Conservation (phyloP, 305 asterid species). For the Withania somnifera region DNA sequence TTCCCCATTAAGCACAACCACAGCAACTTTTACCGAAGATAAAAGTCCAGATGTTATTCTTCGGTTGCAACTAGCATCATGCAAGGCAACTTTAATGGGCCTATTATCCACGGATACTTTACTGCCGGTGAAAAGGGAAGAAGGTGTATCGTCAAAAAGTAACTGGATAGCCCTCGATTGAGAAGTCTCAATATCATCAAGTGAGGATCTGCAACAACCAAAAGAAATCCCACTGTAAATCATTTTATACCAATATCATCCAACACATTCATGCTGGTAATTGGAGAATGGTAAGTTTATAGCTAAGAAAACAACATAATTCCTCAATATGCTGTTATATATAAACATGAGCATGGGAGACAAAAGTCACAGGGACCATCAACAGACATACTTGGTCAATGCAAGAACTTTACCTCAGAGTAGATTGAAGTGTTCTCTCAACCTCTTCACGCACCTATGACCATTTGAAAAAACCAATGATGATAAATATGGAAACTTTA, state of each 20-base stretch:
- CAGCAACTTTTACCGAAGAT: slow-evolving; percentile 38
- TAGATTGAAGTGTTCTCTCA: slow-evolving; percentile 24
- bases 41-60: slow-evolving; percentile 42
- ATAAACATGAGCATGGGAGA: neutral
- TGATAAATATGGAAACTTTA: neutral
- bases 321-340: neutral
- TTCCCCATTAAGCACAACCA: slow-evolving; percentile 72
- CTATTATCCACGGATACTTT: slow-evolving; percentile 26
- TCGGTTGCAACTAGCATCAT: slow-evolving; percentile 27
- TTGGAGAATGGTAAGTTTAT: neutral
- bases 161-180: slow-evolving; percentile 39
- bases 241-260: neutral
- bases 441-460: slow-evolving; percentile 61
- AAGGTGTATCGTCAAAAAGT: slow-evolving; percentile 31
- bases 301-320: neutral
- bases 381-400: neutral
- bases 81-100: slow-evolving; percentile 30
- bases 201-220: slow-evolving; percentile 28
- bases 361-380: neutral
- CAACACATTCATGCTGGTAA: neutral
- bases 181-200: slow-evolving; percentile 20
- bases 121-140: slow-evolving; percentile 50
- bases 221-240: neutral
- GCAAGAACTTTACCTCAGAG: slow-evolving; percentile 23
- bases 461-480: neutral